These are phyloP conservation scores for Colletotrichum melonis DNA, from an alignment of 2,329 filamentous ascomycete genomes.

Conservation along the genomic window DNA sequence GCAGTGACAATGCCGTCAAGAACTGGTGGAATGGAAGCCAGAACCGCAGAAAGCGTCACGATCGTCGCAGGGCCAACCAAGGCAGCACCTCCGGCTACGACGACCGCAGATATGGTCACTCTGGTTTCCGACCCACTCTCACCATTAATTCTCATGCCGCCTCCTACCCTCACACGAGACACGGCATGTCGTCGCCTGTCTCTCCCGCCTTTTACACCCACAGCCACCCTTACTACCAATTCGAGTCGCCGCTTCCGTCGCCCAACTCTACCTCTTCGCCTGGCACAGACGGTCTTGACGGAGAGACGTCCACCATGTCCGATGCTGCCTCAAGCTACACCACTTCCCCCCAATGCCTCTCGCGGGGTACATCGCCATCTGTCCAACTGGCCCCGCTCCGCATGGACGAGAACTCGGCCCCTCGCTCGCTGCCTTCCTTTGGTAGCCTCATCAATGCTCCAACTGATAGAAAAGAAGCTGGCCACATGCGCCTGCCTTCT, in stretches of 20 bases:
- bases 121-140: constrained; percentile 42
- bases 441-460: constrained; percentile 33
- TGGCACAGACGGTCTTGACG: constrained; percentile 64
- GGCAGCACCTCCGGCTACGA: constrained; percentile 39
- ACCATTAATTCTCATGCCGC: constrained; percentile 40
- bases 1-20: constrained; percentile 96
- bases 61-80: constrained; percentile 49
- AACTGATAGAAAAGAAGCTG: constrained; percentile 30
- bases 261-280: constrained; percentile 60
- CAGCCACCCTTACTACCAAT: constrained; percentile 39
- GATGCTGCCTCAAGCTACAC: constrained; percentile 74
- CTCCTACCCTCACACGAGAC: constrained; percentile 34
- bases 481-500: constrained; percentile 1
- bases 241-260: constrained; percentile 50
- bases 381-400: constrained; percentile 55
- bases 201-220: constrained; percentile 34
- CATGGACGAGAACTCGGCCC: constrained; percentile 29
- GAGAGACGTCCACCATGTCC: constrained; percentile 76
- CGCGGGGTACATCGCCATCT: constrained; percentile 49
- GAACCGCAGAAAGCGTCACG: constrained; percentile 76
- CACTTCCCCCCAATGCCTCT: constrained; percentile 61
- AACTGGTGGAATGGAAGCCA: constrained; percentile 98
- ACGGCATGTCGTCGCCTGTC: constrained; percentile 31
- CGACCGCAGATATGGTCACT: constrained; percentile 22
- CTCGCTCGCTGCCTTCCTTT: constrained; percentile 44